Evolutionary conservation across 306 rosid genomes (phyloP), one percentile per base, ranked within the genome.

Genomic region (Prosopis cineraria): DNA sequence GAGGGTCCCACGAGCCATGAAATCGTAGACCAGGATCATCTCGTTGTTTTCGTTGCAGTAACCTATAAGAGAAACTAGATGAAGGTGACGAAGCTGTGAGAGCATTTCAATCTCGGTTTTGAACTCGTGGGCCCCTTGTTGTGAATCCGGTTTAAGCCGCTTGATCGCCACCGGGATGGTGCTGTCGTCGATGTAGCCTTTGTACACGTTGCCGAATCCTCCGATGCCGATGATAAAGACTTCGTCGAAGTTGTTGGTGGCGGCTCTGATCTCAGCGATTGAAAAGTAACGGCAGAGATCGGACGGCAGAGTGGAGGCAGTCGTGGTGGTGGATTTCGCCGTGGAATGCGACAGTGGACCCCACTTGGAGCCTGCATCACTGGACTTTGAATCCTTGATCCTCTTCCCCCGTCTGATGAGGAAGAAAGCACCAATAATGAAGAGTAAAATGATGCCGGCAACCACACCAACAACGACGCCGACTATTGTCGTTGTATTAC

Each of bases 21-120:
- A 86, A 3, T 86, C 87, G 2, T 86, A 86, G 5, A 83, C 83
- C 3, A 85, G 69, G 70, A 84, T 87, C 87, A 87, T 85, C 79
- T 82, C 85, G 2, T 30, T 12, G 0, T 53, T 3, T 1, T 90
- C 88, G 8, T 76, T 4, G 63, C 84, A 85, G 31, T 82, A 90
- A 7, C 90, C 88, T 0, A 90, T 22, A 7, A 85, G 85, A 2
- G 87, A 56, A 0, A 85, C 87, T 0, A 82, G 50, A 56, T 87
- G 79, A 4, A 1, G 53, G 22, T 90, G 90, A 2, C 85, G 86
- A 6, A 90, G 84, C 4, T 82, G 80, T 0, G 89, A 90, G 9
- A 86, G 70, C 87, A 90, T 69, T 73, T 88, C 70, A 6, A 88
- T 90, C 80, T 90, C 86, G 0, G 58, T 84, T 40, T 19, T 5